Percentiles rank a stretch among this genome's conserved stretches.
Evolutionary conservation across 2,329 filamentous ascomycete species (phyloP).

Genomic region (Curvularia verruculosa): DNA sequence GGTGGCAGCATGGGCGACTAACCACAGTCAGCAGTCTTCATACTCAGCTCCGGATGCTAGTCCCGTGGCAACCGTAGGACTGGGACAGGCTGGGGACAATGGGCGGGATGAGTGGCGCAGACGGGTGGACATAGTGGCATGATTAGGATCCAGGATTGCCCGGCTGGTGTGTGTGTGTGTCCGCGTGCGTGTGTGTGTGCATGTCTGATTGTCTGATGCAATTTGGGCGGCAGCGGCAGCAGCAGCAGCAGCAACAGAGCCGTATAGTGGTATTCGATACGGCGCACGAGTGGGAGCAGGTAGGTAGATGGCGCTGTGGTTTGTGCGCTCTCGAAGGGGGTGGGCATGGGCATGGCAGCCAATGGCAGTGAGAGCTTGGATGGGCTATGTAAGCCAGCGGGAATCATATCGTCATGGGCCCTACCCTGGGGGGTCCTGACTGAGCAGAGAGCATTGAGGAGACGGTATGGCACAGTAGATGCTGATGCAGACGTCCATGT

Average conservation of each 20-base stretch:
- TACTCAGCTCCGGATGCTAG: conserved; percentile 11
- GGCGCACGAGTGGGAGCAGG: neutral
- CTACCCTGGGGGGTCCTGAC: too few relatives aligned
- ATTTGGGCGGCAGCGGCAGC: conserved; percentile 6
- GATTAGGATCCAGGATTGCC: conserved; percentile 8
- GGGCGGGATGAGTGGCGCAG: conserved; percentile 18
- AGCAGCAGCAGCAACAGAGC: too few relatives aligned
- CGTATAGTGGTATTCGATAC: neutral
- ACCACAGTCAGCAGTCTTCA: conserved; percentile 10
- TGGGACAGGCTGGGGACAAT: neutral
- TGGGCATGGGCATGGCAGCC: neutral
- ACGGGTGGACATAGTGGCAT: conserved; percentile 10
- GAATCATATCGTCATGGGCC: conserved; percentile 21
- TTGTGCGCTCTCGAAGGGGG: neutral
- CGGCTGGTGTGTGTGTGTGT: conserved; percentile 1
- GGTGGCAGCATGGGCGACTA: conserved; percentile 23
- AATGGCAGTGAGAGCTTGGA: neutral
- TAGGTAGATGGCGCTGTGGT: neutral
- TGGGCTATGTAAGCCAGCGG: neutral
- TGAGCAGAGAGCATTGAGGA: neutral
- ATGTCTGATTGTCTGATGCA: too few relatives aligned
- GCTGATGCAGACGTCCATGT: conserved; percentile 23
- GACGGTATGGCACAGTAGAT: neutral
- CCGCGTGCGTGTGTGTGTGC: too few relatives aligned
- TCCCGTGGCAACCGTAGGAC: conserved; percentile 23